Conservation (phyloP, 148 eudicot genomes). For the Suaeda aralocaspica region DNA sequence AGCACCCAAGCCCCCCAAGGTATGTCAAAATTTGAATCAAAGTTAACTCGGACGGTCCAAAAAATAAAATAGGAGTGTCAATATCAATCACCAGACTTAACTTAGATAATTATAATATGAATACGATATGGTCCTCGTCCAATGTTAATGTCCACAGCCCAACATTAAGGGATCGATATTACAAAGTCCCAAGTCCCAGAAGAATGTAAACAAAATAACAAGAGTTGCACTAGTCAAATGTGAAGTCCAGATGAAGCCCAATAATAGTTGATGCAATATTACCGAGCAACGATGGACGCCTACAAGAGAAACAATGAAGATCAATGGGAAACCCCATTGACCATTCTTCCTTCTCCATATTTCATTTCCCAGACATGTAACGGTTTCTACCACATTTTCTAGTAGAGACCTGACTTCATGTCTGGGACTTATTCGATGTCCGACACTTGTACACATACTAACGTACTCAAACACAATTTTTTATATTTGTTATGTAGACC, state of each 20-base stretch:
- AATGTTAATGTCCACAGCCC: no score
- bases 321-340: constrained; percentile 26
- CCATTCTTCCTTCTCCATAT: constrained; percentile 26
- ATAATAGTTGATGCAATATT: neutral
- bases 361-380: constrained; percentile 37
- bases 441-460: neutral
- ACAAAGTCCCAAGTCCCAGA: no score
- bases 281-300: constrained; percentile 40
- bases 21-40: no score
- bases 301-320: constrained; percentile 26
- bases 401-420: constrained; percentile 34
- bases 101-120: no score
- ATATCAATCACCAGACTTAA: no score
- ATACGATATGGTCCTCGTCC: no score
- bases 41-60: no score
- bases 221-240: no score
- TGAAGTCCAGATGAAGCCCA: constrained; percentile 43
- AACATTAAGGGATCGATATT: no score
- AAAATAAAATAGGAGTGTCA: no score
- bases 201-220: no score
- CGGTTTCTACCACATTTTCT: constrained; percentile 14
- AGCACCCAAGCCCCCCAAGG: no score
- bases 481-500: constrained; percentile 2
- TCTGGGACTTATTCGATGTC: constrained; percentile 15
- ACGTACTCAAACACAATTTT: neutral